Evolutionary conservation across 2,329 filamentous ascomycete species (phyloP), one percentile per base, ranked within the genome.

Genomic region (Pochonia chlamydosporia): DNA sequence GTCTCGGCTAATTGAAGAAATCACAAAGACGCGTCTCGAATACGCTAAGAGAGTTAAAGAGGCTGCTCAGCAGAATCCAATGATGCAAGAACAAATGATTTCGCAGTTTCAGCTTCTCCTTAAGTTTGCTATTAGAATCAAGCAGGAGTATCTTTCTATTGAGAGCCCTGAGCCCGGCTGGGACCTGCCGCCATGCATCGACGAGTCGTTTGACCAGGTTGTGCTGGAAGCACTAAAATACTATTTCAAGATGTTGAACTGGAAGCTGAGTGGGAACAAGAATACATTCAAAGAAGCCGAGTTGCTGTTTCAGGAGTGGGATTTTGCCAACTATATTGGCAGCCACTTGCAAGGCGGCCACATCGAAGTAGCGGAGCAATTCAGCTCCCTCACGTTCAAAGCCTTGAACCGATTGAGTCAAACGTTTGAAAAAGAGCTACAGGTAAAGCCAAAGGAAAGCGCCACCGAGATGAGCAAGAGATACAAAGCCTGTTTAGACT

Each of bases 231-330:
- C 92, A 1, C 74, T 99, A 56, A 95, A 92, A 64, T 97, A 96
- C 66, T 99, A 99, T 68, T 99, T 99, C 76, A 93, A 92, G 65
- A 91, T 99, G 79, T 75, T 99, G 39, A 96, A 97, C 63, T 97
- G 91, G 89, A 97, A 97, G 66, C 74, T 99, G 45, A 91, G 87
- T 57, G 89, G 90, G 47, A 97, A 97, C 73, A 97, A 96, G 66
- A 99, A 97, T 69, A 96, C 91, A 0, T 99, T 99, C 78, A 97
- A 97, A 63, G 93, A 99, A 66, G 93, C 93, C 6, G 93, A 99
- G 72, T 86, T 99, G 54, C 72, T 99, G 41, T 95, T 96, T 63
- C 90, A 96, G 59, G 93, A 99, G 67, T 99, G 93, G 93, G 89
- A 90, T 48, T 97, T 97, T 60, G 95, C 88, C 45, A 97, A 97